These are phyloP conservation scores for Solanum neorickii DNA, from an alignment of 257 asterid genomes.

Conservation along the genomic window DNA sequence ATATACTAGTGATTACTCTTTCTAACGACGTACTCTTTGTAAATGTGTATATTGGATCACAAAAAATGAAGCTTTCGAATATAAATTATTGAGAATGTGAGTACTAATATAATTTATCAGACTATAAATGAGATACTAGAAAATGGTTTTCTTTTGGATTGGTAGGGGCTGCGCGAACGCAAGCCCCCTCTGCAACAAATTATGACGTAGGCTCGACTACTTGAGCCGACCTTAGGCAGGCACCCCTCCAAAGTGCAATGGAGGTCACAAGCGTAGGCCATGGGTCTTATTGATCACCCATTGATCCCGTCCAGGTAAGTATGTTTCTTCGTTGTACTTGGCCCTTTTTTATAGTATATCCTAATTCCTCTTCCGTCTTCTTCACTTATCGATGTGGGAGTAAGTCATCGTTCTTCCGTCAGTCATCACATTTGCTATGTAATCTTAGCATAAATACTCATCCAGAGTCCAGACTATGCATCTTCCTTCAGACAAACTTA, in stretches of 20 bases:
- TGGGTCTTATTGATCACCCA: slow-evolving; percentile 5
- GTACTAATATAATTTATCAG: too few species aligned
- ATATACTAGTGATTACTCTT: too few species aligned
- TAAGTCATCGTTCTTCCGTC: background rate
- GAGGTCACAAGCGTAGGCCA: slow-evolving; percentile 8
- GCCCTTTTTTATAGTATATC: background rate
- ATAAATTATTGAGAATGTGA: too few species aligned
- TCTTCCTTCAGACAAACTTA: too few species aligned
- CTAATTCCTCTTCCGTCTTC: background rate
- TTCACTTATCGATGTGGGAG: background rate
- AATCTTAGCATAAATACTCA: too few species aligned
- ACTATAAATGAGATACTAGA: too few species aligned
- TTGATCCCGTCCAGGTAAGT: slow-evolving; percentile 21
- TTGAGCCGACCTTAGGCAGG: slow-evolving; percentile 13
- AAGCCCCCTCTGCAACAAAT: background rate
- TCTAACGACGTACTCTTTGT: too few species aligned
- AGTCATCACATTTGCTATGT: too few species aligned
- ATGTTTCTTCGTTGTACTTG: background rate
- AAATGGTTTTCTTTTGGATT: fast-evolving
- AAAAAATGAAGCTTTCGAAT: too few species aligned
- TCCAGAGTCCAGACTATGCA: too few species aligned
- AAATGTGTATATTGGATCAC: too few species aligned
- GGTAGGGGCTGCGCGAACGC: background rate
- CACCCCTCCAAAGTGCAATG: slow-evolving; percentile 27
- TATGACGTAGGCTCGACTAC: background rate